Base-by-base conservation (phyloP, 139 green algal species). In the Picochlorum sp. region DNA sequence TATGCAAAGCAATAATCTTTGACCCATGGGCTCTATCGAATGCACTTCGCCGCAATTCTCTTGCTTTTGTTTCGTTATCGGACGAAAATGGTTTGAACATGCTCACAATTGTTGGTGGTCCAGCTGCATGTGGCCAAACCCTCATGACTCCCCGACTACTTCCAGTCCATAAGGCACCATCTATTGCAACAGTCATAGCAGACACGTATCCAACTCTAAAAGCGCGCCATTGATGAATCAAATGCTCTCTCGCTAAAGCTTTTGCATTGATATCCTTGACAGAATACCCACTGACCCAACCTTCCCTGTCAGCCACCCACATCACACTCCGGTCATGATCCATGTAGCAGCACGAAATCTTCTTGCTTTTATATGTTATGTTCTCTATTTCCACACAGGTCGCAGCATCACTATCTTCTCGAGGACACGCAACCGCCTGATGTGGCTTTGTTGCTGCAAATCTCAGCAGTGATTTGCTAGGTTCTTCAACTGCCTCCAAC, bases 111-210 rank as follows among this genome's bases (percentile, higher is more conserved):
- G 34, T 41, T 59, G 51, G 26, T 4, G 20, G 18, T 30, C 13
- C 21, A 34, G 21, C n/a, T 13, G 26, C n/a, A 23, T 45, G 30
- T 11, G 31, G 18, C 80, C 83, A 89, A 4, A 68, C 56, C 2
- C 83, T 67, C 16, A 91, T 49, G 44, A 69, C 65, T 38, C 84
- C 84, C 7, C 66, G 65, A 11, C 65, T 72, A 10, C 63, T 77
- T n/a, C 69, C 84, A 4, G 76, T 88, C 84, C 83, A 90, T 52
- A 91, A 69, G 6, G 87, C 76, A n/a, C 84, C 84, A 63, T 70
- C 73, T 0, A 68, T 51, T 2, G 66, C 79, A 16, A 77, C 34
- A 18, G 54, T 65, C 51, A 91, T 63, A 28, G 71, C 49, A 2
- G 72, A 79, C 3, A 87, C 66, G 20, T 63, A 55, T 45, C 78